Base-by-base conservation (phyloP, 257 asterid genomes). In the Lithospermum erythrorhizon region DNA sequence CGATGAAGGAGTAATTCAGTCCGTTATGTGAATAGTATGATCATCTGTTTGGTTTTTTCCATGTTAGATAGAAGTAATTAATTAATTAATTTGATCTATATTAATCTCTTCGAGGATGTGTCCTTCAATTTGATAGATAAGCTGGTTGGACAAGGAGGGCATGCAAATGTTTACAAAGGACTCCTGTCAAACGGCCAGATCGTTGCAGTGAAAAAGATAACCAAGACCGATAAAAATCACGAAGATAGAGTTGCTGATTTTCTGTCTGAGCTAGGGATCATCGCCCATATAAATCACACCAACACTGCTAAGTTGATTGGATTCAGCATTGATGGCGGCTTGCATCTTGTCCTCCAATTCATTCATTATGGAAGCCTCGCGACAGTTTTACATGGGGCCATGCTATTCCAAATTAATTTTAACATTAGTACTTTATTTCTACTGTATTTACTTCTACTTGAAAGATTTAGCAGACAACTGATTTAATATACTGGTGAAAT, bases 121-220 rank as follows among this genome's bases (percentile, higher is more conserved):
- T 41, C 14, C 49, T 13, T 41, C 18, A 41, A 41, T 41, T 41
- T 41, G 49, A 2, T 41, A 86, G 97, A 77, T 0, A 82, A 86
- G 62, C 16, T 84, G 81, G 94, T 84, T 19, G 97, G 97, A 73
- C 73, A 82, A 73, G 97, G 97, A 52, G 95, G 97, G 14, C 86
- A 82, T 65, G 84, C 97, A 6, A 83, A 89, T 67, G 97, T 89
- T 18, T 89, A 86, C 21, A 84, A 58, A 69, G 97, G 97, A 21
- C 66, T 59, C 63, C 61, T 81, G 20, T 67, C 62, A 5, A 75
- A 76, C 24, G 91, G 85, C 59, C 32, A 69, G 49, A 73, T 52
- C 47, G 78, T 89, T 24, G 95, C 97, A 15, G 83, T 89, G 55
- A 89, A 89, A 76, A 75, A 90, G 61, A 77, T 89, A 68, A 69